Conservation (phyloP, 768 basidiomycete genomes). For the Auriculariales sp. region DNA sequence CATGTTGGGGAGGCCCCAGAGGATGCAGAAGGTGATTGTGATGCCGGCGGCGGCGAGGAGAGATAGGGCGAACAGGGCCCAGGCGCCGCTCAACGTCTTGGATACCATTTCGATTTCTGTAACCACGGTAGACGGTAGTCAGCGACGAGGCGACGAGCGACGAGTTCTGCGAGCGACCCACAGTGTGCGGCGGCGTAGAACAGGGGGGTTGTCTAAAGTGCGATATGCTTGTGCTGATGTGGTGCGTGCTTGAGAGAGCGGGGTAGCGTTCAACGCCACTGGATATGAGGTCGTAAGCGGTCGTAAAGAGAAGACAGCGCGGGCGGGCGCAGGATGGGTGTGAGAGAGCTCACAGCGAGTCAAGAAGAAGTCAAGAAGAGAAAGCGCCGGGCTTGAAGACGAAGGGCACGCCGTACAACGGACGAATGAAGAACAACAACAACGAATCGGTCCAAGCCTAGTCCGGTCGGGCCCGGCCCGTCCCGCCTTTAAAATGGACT, state of each 20-base stretch:
- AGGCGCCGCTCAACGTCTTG: constrained; percentile 50
- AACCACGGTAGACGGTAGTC: too few species aligned
- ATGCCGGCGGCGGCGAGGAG: constrained; percentile 59
- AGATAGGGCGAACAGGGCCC: constrained; percentile 55
- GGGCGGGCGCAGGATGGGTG: not conserved
- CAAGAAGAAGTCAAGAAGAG: constrained; percentile 1
- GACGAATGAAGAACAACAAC: not conserved
- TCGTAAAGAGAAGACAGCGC: not conserved
- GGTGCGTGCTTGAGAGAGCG: not conserved
- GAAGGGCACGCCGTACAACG: too few species aligned
- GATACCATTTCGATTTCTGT: constrained; percentile 48
- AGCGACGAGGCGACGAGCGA: too few species aligned
- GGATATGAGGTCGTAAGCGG: not conserved
- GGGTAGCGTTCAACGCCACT: constrained; percentile 1
- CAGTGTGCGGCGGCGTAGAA: not conserved
- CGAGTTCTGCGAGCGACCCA: too few species aligned
- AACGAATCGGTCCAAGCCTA: not conserved
- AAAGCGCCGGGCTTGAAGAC: too few species aligned
- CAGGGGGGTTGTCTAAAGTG: not conserved
- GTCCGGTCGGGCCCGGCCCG: not conserved
- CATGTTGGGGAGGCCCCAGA: constrained; percentile 56
- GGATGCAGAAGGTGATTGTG: constrained; percentile 48
- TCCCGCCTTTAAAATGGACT: not conserved
- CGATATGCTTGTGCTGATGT: not conserved
- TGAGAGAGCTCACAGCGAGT: not conserved